phyloP scores from a whole-genome alignment of 2,329 filamentous ascomycete species.

The Colletotrichum neosansevieriae region DNA sequence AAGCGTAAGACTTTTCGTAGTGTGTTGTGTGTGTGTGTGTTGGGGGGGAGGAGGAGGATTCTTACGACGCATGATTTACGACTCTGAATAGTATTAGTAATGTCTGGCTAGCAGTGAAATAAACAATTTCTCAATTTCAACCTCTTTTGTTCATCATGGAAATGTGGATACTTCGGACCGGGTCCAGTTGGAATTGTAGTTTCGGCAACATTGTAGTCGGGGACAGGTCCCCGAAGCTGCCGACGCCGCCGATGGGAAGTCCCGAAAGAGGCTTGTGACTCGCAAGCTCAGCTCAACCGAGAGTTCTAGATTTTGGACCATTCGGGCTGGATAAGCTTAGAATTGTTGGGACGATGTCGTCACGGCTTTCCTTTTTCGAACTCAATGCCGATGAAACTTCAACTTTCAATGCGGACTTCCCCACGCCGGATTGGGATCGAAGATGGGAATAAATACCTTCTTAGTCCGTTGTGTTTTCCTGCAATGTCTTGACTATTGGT shows the following conservation, averaged over 20 bases:
- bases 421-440: background rate
- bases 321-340: background rate
- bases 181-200: background rate
- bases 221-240: too few relatives aligned
- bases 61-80: conserved; percentile 26
- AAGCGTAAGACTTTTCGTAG: conserved; percentile 17
- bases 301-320: conserved; percentile 8
- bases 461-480: too few relatives aligned
- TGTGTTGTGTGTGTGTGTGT: background rate
- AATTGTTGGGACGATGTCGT: conserved; percentile 18
- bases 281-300: background rate
- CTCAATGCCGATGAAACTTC: background rate
- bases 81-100: conserved; percentile 35
- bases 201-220: background rate
- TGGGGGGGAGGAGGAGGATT: too few relatives aligned
- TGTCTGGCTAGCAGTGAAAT: conserved; percentile 22
- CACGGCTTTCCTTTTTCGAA: background rate
- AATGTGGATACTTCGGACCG: background rate
- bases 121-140: conserved; percentile 1
- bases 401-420: conserved; percentile 1
- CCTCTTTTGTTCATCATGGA: background rate
- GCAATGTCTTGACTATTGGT: too few relatives aligned
- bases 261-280: background rate
- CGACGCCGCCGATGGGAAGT: too few relatives aligned
- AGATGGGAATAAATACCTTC: background rate